Conservation (phyloP, 2,329 filamentous ascomycete genomes). For the Monilinia aucupariae region DNA sequence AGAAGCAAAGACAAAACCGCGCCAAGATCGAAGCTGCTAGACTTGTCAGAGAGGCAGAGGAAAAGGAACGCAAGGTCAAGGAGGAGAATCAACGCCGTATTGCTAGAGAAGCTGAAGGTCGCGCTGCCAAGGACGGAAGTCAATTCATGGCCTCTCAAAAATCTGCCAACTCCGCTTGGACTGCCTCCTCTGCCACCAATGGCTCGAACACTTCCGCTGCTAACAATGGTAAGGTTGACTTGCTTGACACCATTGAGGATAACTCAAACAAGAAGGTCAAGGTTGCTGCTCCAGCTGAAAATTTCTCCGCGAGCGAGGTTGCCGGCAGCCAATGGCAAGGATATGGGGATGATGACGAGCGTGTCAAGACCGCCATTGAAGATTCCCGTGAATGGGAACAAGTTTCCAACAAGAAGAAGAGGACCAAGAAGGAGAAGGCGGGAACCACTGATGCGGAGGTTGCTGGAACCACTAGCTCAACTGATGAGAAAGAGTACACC, state of each 20-base stretch:
- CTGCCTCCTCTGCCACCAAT: conserved; percentile 30
- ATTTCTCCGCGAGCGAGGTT: conserved; percentile 25
- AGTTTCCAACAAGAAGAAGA: conserved; percentile 41
- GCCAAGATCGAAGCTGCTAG: conserved; percentile 82
- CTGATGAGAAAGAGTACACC: conserved; percentile 24
- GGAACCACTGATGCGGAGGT: conserved; percentile 25
- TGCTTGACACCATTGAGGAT: conserved; percentile 53
- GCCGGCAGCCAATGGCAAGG: conserved; percentile 22
- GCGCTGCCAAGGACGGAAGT: conserved; percentile 75
- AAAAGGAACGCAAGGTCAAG: conserved; percentile 68
- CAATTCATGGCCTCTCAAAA: conserved; percentile 46
- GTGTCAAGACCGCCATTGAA: conserved; percentile 51
- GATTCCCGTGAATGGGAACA: conserved; percentile 54
- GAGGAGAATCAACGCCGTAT: conserved; percentile 78
- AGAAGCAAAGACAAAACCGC: conserved; percentile 93
- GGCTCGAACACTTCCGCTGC: conserved; percentile 32
- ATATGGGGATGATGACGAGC: conserved; percentile 53
- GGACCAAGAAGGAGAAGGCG: conserved; percentile 24
- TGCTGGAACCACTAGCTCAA: conserved; percentile 18
- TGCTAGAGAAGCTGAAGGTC: conserved; percentile 76
- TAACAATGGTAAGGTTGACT: conserved; percentile 40
- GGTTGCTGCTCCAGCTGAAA: conserved; percentile 26
- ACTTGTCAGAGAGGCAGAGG: conserved; percentile 66
- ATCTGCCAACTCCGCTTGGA: conserved; percentile 44
- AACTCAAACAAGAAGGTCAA: conserved; percentile 34